Evolutionary conservation across 495 filamentous ascomycete genomes (phyloP).

Genomic region (Talaromyces wortmannii): DNA sequence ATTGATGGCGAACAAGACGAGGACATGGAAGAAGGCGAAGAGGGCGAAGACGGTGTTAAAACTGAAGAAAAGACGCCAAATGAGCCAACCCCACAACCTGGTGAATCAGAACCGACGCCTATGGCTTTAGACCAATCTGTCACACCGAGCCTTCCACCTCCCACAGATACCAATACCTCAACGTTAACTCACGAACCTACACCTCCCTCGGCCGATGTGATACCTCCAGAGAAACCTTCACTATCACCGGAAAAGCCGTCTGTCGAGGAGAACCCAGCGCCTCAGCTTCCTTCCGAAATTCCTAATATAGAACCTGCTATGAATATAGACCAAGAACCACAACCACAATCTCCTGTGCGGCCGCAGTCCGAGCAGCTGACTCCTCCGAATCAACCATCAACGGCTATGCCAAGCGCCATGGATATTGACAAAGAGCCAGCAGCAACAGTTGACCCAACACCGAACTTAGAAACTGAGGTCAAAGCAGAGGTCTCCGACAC

Average conservation of each 20-base stretch:
- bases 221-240: not conserved
- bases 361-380: slow-evolving; percentile 9
- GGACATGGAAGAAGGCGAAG: slow-evolving; percentile 38
- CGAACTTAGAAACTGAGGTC: not conserved
- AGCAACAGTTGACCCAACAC: not conserved
- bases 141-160: slow-evolving; percentile 6
- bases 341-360: slow-evolving; percentile 1
- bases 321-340: not conserved
- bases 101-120: slow-evolving; percentile 9
- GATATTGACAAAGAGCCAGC: not conserved
- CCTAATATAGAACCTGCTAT: slow-evolving; percentile 8
- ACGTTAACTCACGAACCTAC: not conserved
- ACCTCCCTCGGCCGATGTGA: not conserved
- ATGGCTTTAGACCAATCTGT: slow-evolving; percentile 4
- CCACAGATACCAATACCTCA: slow-evolving; percentile 1
- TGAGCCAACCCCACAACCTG: slow-evolving; percentile 34
- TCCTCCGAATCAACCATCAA: slow-evolving; percentile 14
- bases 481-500: not conserved
- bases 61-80: slow-evolving; percentile 28
- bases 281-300: not conserved
- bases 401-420: not conserved
- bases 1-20: slow-evolving; percentile 39
- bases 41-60: slow-evolving; percentile 53
- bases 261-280: not conserved
- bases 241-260: not conserved